Evolutionary conservation across 2,329 filamentous ascomycete genomes (phyloP), one percentile per base, ranked within the genome.

Genomic region (Curvularia sp.): DNA sequence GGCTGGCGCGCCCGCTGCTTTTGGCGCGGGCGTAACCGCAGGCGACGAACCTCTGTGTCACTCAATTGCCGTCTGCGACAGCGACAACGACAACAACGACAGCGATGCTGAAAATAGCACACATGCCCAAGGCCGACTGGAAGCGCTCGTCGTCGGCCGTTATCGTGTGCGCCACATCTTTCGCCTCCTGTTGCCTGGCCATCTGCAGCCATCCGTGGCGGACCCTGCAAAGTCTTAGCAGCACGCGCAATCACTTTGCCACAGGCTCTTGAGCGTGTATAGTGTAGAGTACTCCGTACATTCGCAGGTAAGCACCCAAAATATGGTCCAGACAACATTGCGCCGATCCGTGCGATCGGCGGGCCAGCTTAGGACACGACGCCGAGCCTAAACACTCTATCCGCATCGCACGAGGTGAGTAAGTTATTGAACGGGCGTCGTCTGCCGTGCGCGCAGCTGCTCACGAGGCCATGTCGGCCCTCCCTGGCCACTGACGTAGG

Each of bases 241-340:
- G 63, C 63, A 70, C 60, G 64, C 68, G 68, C 66, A 70, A 69
- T 60, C 54, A 61, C 61, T 66, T 69, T 52, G 66, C 68, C 66
- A 69, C 65, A 51, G 52, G 49, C 42, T 63, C 44, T 38, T 44
- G n/a, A 53, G 22, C 41, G 12, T 28, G 42, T 44, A 13, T n/a
- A 12, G 42, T n/a, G 49, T 18, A 43, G 13, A 38, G 35, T 38
- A 12, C 7, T 31, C 6, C 10, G 10, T 8, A 35, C 33, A 1
- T 35, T 15, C 33, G 15, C 55, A 46, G 58, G 56, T 47, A 22
- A 49, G 39, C 49, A 28, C 46, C 50, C 58, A 58, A 64, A 68
- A 65, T 13, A 47, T 65, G 59, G 55, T 57, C 57, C n/a, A 54
- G 30, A 46, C 42, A 41, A 51, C 43, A 35, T 41, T 53, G 62